Percentiles rank a stretch among this genome's conserved stretches.
phyloP scores from a whole-genome alignment of 495 filamentous ascomycete genomes.

The Podospora bellae-mahoneyi region DNA sequence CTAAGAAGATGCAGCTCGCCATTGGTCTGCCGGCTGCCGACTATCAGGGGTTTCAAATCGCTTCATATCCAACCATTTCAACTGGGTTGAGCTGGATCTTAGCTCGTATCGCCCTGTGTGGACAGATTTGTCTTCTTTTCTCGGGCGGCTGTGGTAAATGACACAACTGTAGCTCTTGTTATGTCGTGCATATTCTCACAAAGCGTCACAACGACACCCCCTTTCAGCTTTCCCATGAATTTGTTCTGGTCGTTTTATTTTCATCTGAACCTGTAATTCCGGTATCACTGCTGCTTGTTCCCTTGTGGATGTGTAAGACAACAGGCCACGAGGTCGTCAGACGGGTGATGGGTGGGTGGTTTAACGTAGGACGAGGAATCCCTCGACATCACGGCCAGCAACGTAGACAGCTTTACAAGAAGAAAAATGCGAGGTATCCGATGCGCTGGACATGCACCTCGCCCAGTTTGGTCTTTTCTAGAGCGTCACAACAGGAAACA shows the following conservation, averaged over 20 bases:
- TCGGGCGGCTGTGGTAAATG: neutral
- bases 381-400: neutral
- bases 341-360: neutral
- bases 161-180: neutral
- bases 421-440: neutral
- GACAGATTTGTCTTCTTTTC: neutral
- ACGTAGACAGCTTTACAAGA: neutral
- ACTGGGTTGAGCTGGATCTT: neutral
- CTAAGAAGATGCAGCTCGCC: slow-evolving; percentile 4
- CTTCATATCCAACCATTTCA: neutral
- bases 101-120: slow-evolving; percentile 1
- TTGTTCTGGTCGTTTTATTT: neutral
- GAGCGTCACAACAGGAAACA: neutral
- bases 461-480: neutral
- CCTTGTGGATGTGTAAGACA: neutral
- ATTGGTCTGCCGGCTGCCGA: slow-evolving; percentile 8
- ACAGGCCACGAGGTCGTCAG: neutral
- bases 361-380: neutral
- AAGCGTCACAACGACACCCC: neutral
- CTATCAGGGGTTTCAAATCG: neutral
- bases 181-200: neutral
- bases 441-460: neutral
- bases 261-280: neutral
- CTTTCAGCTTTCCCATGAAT: neutral
- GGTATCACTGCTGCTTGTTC: neutral